phyloP scores from a whole-genome alignment of 345 rosid species.

The Turnera subulata region DNA sequence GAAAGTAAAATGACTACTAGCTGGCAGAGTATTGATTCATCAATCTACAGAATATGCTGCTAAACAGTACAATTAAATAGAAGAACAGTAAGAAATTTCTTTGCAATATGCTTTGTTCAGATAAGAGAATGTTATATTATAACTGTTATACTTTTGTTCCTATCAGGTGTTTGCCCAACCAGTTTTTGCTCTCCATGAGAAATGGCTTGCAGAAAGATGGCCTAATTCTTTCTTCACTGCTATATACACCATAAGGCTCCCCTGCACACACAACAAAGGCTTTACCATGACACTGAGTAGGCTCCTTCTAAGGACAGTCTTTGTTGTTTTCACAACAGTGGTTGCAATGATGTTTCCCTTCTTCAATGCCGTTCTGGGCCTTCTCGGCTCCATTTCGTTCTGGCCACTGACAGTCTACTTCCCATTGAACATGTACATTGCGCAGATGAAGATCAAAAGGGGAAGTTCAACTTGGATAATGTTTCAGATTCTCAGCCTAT shows the following conservation, averaged over 20 bases:
- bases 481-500: conserved; percentile 9
- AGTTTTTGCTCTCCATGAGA: conserved; percentile 14
- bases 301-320: conserved; percentile 5
- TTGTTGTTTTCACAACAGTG: background rate
- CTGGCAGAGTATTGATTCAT: too few relatives aligned
- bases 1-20: too few relatives aligned
- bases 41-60: too few relatives aligned
- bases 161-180: conserved; percentile 28
- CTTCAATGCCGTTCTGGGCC: conserved; percentile 3
- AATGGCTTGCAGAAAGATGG: conserved; percentile 2
- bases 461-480: conserved; percentile 12
- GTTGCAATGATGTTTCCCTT: background rate
- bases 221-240: conserved; percentile 11
- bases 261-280: background rate
- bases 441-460: conserved; percentile 14
- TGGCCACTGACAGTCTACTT: conserved; percentile 21
- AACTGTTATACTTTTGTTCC: too few relatives aligned
- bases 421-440: conserved; percentile 19
- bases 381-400: conserved; percentile 13
- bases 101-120: too few relatives aligned
- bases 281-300: background rate
- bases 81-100: too few relatives aligned
- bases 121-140: too few relatives aligned
- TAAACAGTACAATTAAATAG: too few relatives aligned
- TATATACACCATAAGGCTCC: conserved; percentile 1